phyloP scores from a whole-genome alignment of 1,139 yeast genomes.

The Suhomyces wounanorum region DNA sequence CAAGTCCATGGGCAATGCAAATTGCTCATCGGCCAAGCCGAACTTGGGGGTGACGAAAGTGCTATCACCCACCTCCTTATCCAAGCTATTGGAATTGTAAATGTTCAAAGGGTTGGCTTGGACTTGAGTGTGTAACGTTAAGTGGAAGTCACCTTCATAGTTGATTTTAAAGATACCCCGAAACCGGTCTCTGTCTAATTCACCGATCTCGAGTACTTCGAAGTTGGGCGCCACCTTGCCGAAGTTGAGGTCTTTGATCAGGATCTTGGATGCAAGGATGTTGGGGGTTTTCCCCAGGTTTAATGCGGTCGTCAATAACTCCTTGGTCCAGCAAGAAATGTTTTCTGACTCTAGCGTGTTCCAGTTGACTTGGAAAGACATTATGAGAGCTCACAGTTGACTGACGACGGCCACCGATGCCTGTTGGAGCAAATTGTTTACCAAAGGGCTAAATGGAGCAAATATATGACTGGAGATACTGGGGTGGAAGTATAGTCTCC shows the following conservation, averaged over 20 bases:
- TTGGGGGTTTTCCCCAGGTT: slow-evolving; percentile 77
- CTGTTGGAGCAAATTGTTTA: background rate
- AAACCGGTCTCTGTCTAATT: slow-evolving; percentile 74
- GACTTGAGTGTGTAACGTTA: slow-evolving; percentile 78
- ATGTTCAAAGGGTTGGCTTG: slow-evolving; percentile 84
- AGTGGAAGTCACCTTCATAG: slow-evolving; percentile 78
- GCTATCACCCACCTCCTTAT: slow-evolving; percentile 33
- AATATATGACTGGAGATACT: background rate
- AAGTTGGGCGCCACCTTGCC: slow-evolving; percentile 78
- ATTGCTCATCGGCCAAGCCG: slow-evolving; percentile 64
- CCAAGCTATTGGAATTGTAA: slow-evolving; percentile 53
- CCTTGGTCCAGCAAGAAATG: slow-evolving; percentile 65
- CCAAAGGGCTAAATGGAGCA: background rate
- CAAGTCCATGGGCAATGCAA: slow-evolving; percentile 77
- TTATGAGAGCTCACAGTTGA: slow-evolving; percentile 21
- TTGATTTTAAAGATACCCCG: slow-evolving; percentile 83
- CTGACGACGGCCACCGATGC: background rate
- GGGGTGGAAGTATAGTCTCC: background rate
- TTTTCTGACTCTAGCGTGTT: slow-evolving; percentile 71
- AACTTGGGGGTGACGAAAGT: slow-evolving; percentile 67
- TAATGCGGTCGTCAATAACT: slow-evolving; percentile 72
- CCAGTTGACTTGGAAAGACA: slow-evolving; percentile 86
- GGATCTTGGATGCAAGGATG: slow-evolving; percentile 72
- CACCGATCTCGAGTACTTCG: slow-evolving; percentile 86
- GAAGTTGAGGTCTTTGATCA: slow-evolving; percentile 72